Evolutionary conservation across 352 stramenopile genomes (phyloP), one percentile per base, ranked within the genome.

Genomic region (Phytophthora citricola): DNA sequence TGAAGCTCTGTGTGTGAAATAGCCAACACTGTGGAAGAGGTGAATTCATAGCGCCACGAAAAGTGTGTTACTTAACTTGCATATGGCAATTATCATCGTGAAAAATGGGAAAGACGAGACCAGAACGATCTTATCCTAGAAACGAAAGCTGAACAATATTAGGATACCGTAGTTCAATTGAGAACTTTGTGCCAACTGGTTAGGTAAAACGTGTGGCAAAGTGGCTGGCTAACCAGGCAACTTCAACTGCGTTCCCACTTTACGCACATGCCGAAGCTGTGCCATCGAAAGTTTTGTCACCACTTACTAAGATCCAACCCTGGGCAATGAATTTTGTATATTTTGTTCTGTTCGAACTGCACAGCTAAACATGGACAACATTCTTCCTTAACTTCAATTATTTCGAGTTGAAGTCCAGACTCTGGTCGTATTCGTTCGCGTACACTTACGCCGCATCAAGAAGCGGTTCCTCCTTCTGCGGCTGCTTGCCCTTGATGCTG

Each of bases 401-500:
- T 14, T 36, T 36, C 31, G 9, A 12, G 9, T 14, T 2, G 7
- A 1, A 14, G 31, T 36, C 31, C 4, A 34, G 24, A 26, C 24
- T 39, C 32, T 10, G 12, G 12, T 39, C 32, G 3, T 4, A 17
- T 41, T 41, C 36, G 6, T 41, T 41, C 36, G 36, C 36, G 36
- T 1, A 10, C 0, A 41, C 47, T 58, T 58, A 58, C 14, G 50
- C 50, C 17, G 27, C 52, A 5, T 50, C 26, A 3, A 64, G 52
- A 24, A 75, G 56, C 15, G 59, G 66, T 47, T 80, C 69, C 51
- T 79, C 51, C 49, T 63, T 63, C 12, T 38, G 15, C 9, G 54
- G 49, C 36, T 83, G 53, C 65, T 79, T 83, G 14, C 75, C 62
- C 74, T 87, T 83, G 77, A 88, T 79, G 62, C 72, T 82, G 48